Base-by-base conservation (phyloP, 1,139 yeast species). In the Hyphopichia buzzinii region DNA sequence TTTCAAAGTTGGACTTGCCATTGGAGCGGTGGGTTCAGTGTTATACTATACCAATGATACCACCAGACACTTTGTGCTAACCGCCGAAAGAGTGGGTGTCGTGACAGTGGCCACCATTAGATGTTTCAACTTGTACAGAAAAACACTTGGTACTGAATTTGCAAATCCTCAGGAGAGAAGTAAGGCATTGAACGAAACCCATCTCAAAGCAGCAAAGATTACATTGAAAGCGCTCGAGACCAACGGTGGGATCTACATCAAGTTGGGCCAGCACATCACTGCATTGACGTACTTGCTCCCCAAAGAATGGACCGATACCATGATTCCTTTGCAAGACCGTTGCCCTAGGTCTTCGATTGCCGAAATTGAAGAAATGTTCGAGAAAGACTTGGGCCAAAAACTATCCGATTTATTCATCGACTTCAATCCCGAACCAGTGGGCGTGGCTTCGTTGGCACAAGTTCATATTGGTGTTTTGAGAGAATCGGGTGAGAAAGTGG, bases 371-470 rank as follows among this genome's bases (percentile, higher is more conserved):
- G 64, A 66, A 11, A 75, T 92, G 84, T 80, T 92, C 50, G 50
- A 57, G 31, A 55, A 60, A 2, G 99, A 92, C 55, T 64, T 85
- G 48, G 88, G 86, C 1, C 53, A 61, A n/a, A 46, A 68, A 1
- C 56, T 90, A 16, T 74, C 72, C n/a, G 94, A 85, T 1, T 46
- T 80, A 29, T 92, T 92, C 55, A 57, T 66, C 10, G 78, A 74
- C 23, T 87, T 92, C 55, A 77, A 84, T 44, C 74, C 77, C 0
- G 63, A 59, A 12, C 98, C 99, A 0, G 79, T 92, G 30, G 99
- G 98, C 1, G 95, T 89, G 11, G 98, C 98, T 0, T 87, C 96
- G 1, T 69, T 92, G 47, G 98, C 98, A 0, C 99, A 92, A 54
- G 99, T 92, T 8, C 98, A 92, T 59, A 66, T 72, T 30, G 99